phyloP scores from a whole-genome alignment of 2,329 filamentous ascomycete species.

The Epichloe aotearoae region DNA sequence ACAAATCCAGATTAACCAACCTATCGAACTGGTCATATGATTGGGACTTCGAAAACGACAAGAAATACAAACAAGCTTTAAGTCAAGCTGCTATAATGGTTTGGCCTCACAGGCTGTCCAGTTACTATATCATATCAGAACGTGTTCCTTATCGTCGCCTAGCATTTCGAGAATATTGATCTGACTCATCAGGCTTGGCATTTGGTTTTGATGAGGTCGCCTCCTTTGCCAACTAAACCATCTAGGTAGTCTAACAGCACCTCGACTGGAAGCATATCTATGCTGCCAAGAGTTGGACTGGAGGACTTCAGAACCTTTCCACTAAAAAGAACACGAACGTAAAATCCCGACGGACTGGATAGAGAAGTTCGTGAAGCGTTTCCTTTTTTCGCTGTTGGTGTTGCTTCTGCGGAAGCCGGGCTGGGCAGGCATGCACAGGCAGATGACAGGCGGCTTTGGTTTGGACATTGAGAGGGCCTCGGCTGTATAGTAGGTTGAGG shows the following conservation, averaged over 20 bases:
- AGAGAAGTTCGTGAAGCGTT: background rate
- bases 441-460: constrained; percentile 11
- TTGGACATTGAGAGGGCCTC: constrained; percentile 14
- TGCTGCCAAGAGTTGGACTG: constrained; percentile 49
- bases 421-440: constrained; percentile 17
- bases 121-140: background rate
- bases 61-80: background rate
- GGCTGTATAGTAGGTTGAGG: background rate
- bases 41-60: background rate
- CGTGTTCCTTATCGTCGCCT: background rate
- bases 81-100: background rate
- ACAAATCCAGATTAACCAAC: constrained; percentile 11
- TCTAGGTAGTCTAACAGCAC: constrained; percentile 58
- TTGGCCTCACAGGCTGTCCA: background rate
- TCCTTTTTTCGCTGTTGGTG: background rate
- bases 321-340: constrained; percentile 57
- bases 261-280: constrained; percentile 59
- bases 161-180: constrained; percentile 5
- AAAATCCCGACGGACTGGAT: constrained; percentile 23
- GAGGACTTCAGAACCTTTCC: constrained; percentile 55
- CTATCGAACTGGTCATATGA: background rate
- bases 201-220: constrained; percentile 26
- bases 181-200: constrained; percentile 8
- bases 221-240: constrained; percentile 48
- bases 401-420: background rate